phyloP scores from a whole-genome alignment of 208 protist genomes.

The Acanthamoeba sp. region DNA sequence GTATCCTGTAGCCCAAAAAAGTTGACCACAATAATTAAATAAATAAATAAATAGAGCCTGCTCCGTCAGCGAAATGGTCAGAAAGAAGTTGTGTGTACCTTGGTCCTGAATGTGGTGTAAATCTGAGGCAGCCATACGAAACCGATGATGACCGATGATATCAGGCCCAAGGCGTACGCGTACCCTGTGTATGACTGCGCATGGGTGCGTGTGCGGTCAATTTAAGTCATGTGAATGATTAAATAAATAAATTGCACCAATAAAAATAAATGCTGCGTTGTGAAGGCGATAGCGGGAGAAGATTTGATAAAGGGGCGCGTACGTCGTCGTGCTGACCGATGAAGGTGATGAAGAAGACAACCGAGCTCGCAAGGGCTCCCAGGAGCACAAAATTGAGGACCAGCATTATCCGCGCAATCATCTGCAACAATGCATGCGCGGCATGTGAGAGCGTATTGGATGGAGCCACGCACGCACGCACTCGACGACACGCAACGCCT shows the following conservation, averaged over 20 bases:
- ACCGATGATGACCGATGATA: constrained; percentile 59
- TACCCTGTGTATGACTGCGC: constrained; percentile 18
- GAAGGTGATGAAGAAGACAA: neutral
- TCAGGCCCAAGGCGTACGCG: constrained; percentile 32
- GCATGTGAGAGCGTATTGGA: neutral
- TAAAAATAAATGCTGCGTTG: too few relatives aligned
- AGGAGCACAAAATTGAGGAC: constrained; percentile 19
- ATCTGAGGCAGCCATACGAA: constrained; percentile 68
- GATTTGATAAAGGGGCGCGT: neutral
- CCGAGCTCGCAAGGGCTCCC: neutral
- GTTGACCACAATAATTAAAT: too few relatives aligned
- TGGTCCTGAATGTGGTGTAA: constrained; percentile 1
- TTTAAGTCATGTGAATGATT: too few relatives aligned
- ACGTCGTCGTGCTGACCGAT: neutral
- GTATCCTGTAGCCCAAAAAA: neutral
- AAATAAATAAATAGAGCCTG: neutral
- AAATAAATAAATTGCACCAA: too few relatives aligned
- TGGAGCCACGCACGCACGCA: too few relatives aligned
- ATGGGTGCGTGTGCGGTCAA: too few relatives aligned
- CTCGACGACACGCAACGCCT: too few relatives aligned
- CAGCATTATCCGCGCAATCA: constrained; percentile 1
- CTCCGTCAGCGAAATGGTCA: neutral
- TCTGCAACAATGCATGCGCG: neutral
- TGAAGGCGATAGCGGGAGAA: too few relatives aligned
- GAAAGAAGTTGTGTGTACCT: too few relatives aligned